These are phyloP conservation scores for Tolypocladium amazonense DNA, from an alignment of 2,329 filamentous ascomycete genomes.

Conservation along the genomic window DNA sequence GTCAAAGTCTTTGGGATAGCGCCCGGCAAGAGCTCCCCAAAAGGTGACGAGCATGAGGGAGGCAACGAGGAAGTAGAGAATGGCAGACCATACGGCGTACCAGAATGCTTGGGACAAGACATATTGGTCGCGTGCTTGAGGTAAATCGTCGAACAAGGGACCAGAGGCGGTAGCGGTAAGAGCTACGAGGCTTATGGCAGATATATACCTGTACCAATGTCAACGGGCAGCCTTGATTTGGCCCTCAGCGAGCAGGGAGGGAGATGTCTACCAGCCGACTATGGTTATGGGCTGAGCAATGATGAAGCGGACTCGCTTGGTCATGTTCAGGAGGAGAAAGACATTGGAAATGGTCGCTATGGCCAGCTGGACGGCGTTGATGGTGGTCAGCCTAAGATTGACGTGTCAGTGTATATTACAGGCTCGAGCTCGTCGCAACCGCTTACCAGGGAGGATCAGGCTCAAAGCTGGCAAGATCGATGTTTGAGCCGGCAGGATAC, in stretches of 20 bases:
- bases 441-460: slow-evolving; percentile 59
- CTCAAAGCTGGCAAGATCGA: slow-evolving; percentile 41
- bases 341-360: slow-evolving; percentile 71
- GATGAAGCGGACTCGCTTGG: slow-evolving; percentile 65
- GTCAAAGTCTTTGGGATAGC: slow-evolving; percentile 69
- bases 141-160: slow-evolving; percentile 27
- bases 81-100: slow-evolving; percentile 72
- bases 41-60: slow-evolving; percentile 71
- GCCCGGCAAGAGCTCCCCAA: slow-evolving; percentile 56
- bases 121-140: slow-evolving; percentile 35
- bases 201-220: slow-evolving; percentile 35
- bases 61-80: slow-evolving; percentile 70
- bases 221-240: neutral
- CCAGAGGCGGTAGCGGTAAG: slow-evolving; percentile 57
- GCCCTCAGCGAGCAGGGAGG: neutral
- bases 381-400: slow-evolving; percentile 47
- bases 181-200: slow-evolving; percentile 53
- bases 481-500: slow-evolving; percentile 32
- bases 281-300: slow-evolving; percentile 79
- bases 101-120: slow-evolving; percentile 74
- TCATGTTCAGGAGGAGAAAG: slow-evolving; percentile 81
- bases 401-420: neutral
- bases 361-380: slow-evolving; percentile 70
- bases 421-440: neutral
- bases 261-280: slow-evolving; percentile 53